Percentiles rank a stretch among this genome's conserved stretches.
These are phyloP conservation scores for Candida arabinofermentans DNA, from an alignment of 805 yeast species.

Conservation along the genomic window DNA sequence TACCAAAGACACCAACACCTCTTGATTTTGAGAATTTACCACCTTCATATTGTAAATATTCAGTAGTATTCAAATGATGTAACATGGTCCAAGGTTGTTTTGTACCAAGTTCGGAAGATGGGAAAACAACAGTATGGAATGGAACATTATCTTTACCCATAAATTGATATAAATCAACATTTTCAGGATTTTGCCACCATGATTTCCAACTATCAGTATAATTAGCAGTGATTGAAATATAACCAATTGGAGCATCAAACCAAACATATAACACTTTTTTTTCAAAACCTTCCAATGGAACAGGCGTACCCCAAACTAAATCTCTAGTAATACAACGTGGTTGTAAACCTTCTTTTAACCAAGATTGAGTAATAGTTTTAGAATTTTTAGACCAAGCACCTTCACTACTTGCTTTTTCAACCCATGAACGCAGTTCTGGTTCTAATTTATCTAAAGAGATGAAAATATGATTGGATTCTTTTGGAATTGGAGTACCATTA, in stretches of 20 bases:
- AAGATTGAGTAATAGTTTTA: constrained; percentile 79
- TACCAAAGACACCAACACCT: constrained; percentile 97
- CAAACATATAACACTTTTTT: constrained; percentile 95
- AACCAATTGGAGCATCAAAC: constrained; percentile 99
- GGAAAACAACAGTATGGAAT: constrained; percentile 98
- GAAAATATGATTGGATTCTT: constrained; percentile 82
- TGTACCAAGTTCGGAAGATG: constrained; percentile 88
- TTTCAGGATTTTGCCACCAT: constrained; percentile 96
- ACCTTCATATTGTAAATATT: constrained; percentile 94
- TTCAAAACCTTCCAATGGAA: constrained; percentile 80
- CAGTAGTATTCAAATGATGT: constrained; percentile 90
- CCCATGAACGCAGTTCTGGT: constrained; percentile 70
- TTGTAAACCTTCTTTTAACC: constrained; percentile 90
- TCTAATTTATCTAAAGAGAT: constrained; percentile 81
- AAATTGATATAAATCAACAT: constrained; percentile 87
- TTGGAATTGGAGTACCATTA: constrained; percentile 72
- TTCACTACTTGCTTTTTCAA: constrained; percentile 55
- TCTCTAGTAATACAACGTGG: constrained; percentile 98
- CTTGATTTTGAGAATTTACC: constrained; percentile 98
- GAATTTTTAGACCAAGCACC: constrained; percentile 94
- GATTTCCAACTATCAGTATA: constrained; percentile 76
- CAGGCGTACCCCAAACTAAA: constrained; percentile 97
- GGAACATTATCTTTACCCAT: constrained; percentile 99
- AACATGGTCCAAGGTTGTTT: constrained; percentile 84
- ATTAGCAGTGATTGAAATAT: constrained; percentile 92